Percentiles rank a stretch among this genome's conserved stretches.
Conservation (phyloP, 805 yeast species). For the Dipodascopsis uninucleata region DNA sequence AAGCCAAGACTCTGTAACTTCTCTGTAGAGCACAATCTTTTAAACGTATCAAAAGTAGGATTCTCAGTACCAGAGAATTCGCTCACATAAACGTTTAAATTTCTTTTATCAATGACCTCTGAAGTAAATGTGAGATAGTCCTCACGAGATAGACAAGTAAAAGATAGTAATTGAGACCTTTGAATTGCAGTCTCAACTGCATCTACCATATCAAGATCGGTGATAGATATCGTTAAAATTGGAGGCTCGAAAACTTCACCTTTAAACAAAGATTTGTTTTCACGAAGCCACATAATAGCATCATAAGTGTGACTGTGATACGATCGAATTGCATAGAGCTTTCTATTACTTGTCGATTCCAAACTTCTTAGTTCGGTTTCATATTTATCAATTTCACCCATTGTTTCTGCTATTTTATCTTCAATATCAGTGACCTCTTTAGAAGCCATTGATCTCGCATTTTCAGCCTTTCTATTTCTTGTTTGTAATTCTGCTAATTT, state of each 20-base stretch:
- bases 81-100: constrained; percentile 54
- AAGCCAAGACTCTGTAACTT: constrained; percentile 56
- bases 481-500: too few relatives aligned
- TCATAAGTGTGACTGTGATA: constrained; percentile 38
- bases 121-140: constrained; percentile 49
- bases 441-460: too few relatives aligned
- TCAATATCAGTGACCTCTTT: too few relatives aligned
- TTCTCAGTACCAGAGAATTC: constrained; percentile 32
- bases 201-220: constrained; percentile 48
- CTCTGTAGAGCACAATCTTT: constrained; percentile 29
- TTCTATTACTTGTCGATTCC: constrained; percentile 17
- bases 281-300: constrained; percentile 46
- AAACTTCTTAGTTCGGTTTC: not conserved
- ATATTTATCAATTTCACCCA: not conserved
- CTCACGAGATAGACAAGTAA: constrained; percentile 54
- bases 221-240: constrained; percentile 55
- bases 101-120: constrained; percentile 41
- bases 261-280: constrained; percentile 38
- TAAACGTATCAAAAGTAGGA: constrained; percentile 28
- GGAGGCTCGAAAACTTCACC: constrained; percentile 69
- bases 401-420: too few relatives aligned
- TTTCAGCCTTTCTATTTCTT: too few relatives aligned
- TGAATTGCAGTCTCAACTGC: constrained; percentile 58
- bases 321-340: constrained; percentile 17
- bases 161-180: constrained; percentile 51